Evolutionary conservation across 305 asterid genomes (phyloP).

Genomic region (Fraxinus nigra): DNA sequence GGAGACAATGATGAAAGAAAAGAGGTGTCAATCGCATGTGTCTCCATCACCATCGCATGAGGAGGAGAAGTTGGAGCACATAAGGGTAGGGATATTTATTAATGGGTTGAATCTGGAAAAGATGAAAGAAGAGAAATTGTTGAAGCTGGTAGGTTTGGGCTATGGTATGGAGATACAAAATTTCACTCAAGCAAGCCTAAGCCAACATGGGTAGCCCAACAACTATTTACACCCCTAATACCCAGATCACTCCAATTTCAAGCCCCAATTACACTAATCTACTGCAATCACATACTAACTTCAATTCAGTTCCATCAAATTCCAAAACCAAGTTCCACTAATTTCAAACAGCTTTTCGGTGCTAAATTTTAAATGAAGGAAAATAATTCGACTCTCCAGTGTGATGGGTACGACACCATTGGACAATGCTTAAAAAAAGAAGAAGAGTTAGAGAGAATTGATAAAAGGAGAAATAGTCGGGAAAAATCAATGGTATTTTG

Average conservation of each 20-base stretch:
- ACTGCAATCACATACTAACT: not conserved
- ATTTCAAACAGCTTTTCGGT: not conserved
- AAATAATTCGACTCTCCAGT: not conserved
- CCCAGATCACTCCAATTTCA: not conserved
- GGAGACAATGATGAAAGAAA: not conserved
- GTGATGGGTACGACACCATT: not conserved
- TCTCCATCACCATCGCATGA: not conserved
- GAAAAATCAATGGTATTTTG: not conserved
- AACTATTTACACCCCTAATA: not conserved
- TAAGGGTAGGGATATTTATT: not conserved
- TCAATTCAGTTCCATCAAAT: not conserved
- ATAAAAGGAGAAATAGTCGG: not conserved
- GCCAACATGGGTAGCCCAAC: not conserved
- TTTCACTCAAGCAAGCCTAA: not conserved
- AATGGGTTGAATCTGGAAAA: not conserved
- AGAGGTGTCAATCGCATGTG: not conserved
- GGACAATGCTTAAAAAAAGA: not conserved
- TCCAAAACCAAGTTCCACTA: not conserved
- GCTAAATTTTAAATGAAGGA: not conserved
- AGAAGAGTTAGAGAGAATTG: not conserved
- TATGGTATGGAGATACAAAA: too few relatives aligned
- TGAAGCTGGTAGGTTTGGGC: not conserved
- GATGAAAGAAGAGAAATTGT: not conserved
- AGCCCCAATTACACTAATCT: not conserved
- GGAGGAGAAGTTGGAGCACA: not conserved